phyloP scores from a whole-genome alignment of 768 basidiomycete genomes.

The Amyloporia xantha region DNA sequence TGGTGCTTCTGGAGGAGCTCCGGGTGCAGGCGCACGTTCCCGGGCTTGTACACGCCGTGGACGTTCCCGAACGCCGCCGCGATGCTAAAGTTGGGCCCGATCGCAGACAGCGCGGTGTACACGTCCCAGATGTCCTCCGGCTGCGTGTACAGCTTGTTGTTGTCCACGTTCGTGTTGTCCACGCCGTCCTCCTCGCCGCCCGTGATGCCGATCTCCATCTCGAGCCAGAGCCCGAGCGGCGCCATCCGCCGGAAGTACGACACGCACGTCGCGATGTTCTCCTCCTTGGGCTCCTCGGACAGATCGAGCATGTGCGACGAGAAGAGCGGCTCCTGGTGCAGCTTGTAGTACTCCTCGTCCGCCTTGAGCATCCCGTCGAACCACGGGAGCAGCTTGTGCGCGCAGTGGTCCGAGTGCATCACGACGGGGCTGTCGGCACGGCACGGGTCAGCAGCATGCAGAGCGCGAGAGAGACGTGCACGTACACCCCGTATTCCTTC shows the following conservation, averaged over 20 bases:
- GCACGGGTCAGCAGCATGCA: no score
- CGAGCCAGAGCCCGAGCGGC: slow-evolving; percentile 88
- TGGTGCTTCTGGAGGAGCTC: slow-evolving; percentile 93
- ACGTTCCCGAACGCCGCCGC: slow-evolving; percentile 99
- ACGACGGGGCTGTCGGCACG: no score
- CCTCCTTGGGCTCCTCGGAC: slow-evolving; percentile 85
- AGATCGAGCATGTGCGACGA: slow-evolving; percentile 99
- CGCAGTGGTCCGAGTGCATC: slow-evolving; percentile 98
- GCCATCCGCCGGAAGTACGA: slow-evolving; percentile 97
- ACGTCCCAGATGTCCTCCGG: slow-evolving; percentile 95
- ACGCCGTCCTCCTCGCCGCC: slow-evolving; percentile 99
- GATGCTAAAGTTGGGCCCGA: slow-evolving; percentile 93
- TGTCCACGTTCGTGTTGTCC: slow-evolving; percentile 95
- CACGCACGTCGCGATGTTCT: slow-evolving; percentile 91
- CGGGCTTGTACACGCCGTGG: slow-evolving; percentile 98
- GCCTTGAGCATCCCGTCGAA: slow-evolving; percentile 99
- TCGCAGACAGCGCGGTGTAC: slow-evolving; percentile 71
- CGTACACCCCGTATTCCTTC: slow-evolving; percentile 90
- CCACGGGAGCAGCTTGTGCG: slow-evolving; percentile 96
- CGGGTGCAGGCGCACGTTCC: slow-evolving; percentile 91
- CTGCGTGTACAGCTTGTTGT: slow-evolving; percentile 91
- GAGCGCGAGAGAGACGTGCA: no score
- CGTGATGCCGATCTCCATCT: slow-evolving; percentile 99
- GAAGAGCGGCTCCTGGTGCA: slow-evolving; percentile 82
- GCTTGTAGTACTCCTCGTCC: slow-evolving; percentile 88